Base-by-base conservation (phyloP, 2,329 filamentous ascomycete species). In the Diaporthe ilicicola region DNA sequence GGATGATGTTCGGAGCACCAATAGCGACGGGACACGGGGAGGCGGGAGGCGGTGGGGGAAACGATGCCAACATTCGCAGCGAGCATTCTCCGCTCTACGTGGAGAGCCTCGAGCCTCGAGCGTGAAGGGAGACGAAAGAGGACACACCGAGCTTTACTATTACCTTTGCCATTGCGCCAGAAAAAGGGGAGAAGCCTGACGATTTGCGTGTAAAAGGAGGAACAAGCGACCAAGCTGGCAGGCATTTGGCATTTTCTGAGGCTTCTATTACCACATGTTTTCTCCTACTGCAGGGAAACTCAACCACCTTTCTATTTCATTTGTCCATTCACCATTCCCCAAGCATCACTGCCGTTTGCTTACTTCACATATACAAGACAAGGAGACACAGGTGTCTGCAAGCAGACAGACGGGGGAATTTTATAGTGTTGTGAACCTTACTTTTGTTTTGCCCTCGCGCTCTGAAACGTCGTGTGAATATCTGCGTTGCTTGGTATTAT, bases 351-450 rank as follows among this genome's bases (percentile, higher is more conserved):
- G 59, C 46, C 55, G 53, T 70, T 70, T 70, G 70, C 67, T 70
- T 70, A 56, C 67, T 78, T 79, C 78, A 79, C 75, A 80, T 77
- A 78, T 75, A 76, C 76, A 72, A 71, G 56, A 68, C 54, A 44
- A 55, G 37, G 42, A 69, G 56, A 51, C 22, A 69, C 27, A 32
- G 50, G 37, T 74, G 74, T 77, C 77, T 76, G 78, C 76, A 75
- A 78, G 76, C 75, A 77, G 71, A 73, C 61, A 70, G 54, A 42
- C 59, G 32, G 61, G 61, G 69, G 61, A 71, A 73, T 73, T n/a
- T 44, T 55, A 68, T 61, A 73, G 69, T 54, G 69, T 56, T 70
- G 44, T 51, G 64, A 71, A 68, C 66, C 46, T 59, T 56, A 32
- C 27, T 29, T 50, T 50, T 39, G 22, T 32, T 8, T 7, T 27